Evolutionary conservation across 1,284 basidiomycete species (phyloP).

Genomic region (Kwoniella shivajii): DNA sequence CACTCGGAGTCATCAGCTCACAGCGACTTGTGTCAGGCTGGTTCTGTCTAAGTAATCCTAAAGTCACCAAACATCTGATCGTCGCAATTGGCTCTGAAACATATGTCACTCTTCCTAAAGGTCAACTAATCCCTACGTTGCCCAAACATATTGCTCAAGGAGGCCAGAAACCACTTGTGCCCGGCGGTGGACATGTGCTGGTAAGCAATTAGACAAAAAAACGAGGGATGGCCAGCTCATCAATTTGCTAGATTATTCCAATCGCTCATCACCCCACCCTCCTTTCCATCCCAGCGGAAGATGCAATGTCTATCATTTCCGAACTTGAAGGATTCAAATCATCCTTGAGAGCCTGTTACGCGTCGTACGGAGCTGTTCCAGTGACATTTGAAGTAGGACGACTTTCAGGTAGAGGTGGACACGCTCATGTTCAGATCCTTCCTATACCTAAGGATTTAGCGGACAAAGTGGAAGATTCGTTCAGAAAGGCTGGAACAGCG

Average conservation of each 20-base stretch:
- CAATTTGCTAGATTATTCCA: slow-evolving; percentile 64
- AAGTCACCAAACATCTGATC: slow-evolving; percentile 86
- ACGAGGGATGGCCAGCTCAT: background rate
- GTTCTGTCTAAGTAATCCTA: slow-evolving; percentile 94
- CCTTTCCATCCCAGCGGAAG: slow-evolving; percentile 70
- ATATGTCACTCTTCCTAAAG: slow-evolving; percentile 90
- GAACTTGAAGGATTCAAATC: slow-evolving; percentile 83
- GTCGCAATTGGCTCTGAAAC: slow-evolving; percentile 88
- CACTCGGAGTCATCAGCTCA: background rate
- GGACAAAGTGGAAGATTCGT: slow-evolving; percentile 68
- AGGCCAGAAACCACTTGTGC: slow-evolving; percentile 61
- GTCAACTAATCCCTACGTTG: slow-evolving; percentile 80
- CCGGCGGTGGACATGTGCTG: slow-evolving; percentile 90
- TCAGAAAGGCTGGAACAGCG: slow-evolving; percentile 66
- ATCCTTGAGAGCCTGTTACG: slow-evolving; percentile 71
- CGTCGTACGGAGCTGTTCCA: slow-evolving; percentile 66
- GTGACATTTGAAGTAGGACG: slow-evolving; percentile 88
- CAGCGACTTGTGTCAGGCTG: slow-evolving; percentile 63
- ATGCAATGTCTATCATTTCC: slow-evolving; percentile 70
- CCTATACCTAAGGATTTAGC: slow-evolving; percentile 71
- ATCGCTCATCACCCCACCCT: slow-evolving; percentile 71
- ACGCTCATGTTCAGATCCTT: slow-evolving; percentile 86
- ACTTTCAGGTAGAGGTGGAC: slow-evolving; percentile 80
- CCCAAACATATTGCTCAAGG: slow-evolving; percentile 53
- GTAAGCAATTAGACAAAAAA: slow-evolving; percentile 33